Percentiles rank a stretch among this genome's conserved stretches.
phyloP scores from a whole-genome alignment of 106 monocot species.

The Ottelia alismoides region DNA sequence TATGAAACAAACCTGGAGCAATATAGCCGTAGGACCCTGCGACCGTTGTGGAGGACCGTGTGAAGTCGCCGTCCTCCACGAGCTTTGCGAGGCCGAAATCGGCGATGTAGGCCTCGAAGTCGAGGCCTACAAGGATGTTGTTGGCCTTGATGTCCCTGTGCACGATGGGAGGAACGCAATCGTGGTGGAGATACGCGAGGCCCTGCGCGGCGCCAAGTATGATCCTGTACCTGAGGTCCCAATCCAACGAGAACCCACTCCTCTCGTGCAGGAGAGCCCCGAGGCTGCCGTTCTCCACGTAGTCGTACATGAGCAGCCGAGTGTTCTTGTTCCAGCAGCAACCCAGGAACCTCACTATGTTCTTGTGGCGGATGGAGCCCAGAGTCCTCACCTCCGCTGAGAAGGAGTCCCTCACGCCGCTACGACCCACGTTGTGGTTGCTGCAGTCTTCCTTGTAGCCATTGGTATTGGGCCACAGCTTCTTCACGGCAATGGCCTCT shows the following conservation, averaged over 20 bases:
- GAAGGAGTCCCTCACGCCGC: constrained; percentile 59
- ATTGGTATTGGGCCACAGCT: constrained; percentile 54
- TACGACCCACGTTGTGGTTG: constrained; percentile 10
- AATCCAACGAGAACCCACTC: constrained; percentile 44
- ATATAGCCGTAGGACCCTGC: constrained; percentile 99
- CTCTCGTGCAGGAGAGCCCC: constrained; percentile 70
- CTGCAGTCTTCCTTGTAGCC: constrained; percentile 11
- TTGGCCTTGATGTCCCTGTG: constrained; percentile 93
- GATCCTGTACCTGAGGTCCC: constrained; percentile 77
- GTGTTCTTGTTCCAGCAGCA: constrained; percentile 91
- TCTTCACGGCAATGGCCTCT: constrained; percentile 86
- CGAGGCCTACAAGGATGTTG: constrained; percentile 81
- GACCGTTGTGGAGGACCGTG: constrained; percentile 57
- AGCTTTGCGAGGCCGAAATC: constrained; percentile 96
- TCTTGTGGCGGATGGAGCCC: constrained; percentile 88
- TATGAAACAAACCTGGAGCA: constrained; percentile 51
- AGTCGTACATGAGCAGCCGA: constrained; percentile 82
- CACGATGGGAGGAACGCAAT: constrained; percentile 81
- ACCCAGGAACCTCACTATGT: constrained; percentile 82
- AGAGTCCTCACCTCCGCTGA: constrained; percentile 75
- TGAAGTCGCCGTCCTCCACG: constrained; percentile 71
- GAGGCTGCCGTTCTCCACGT: constrained; percentile 92
- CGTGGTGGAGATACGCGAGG: constrained; percentile 83
- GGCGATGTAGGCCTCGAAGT: constrained; percentile 81
- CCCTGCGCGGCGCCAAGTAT: constrained; percentile 82